A percentile compares a stretch with the other conserved stretches of the same genome.
phyloP scores from a whole-genome alignment of 148 eudicot species.

The Rhododendron mucronatum region DNA sequence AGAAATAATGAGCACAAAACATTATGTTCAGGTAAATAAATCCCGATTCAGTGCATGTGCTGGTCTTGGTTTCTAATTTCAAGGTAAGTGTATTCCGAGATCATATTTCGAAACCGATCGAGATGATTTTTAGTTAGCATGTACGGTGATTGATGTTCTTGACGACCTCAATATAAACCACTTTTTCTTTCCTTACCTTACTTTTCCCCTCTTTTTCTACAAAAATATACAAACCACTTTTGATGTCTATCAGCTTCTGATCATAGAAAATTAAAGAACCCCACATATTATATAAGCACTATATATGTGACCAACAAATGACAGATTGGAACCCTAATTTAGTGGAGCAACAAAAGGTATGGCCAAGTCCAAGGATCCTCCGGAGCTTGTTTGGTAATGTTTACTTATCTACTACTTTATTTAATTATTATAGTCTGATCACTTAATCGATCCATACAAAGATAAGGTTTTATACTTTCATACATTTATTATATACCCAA shows the following conservation, averaged over 20 bases:
- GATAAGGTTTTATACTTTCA: background rate
- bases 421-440: background rate
- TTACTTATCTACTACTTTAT: background rate
- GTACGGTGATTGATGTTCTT: too few relatives aligned
- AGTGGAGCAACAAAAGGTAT: background rate
- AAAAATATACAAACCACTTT: background rate
- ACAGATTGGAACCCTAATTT: background rate
- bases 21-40: background rate
- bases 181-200: background rate
- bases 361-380: conserved; percentile 2
- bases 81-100: background rate
- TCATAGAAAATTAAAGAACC: background rate
- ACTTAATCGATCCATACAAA: background rate
- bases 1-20: background rate
- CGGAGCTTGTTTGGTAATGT: background rate
- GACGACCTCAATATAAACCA: background rate
- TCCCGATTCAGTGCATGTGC: background rate
- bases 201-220: background rate
- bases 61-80: background rate
- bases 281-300: background rate
- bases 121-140: background rate
- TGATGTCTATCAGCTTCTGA: background rate
- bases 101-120: background rate
- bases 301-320: background rate
- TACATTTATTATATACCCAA: background rate